A percentile compares a stretch with the other conserved stretches of the same genome.
These are phyloP conservation scores for Pichia sporocuriosa DNA, from an alignment of 805 yeast species.

Conservation along the genomic window DNA sequence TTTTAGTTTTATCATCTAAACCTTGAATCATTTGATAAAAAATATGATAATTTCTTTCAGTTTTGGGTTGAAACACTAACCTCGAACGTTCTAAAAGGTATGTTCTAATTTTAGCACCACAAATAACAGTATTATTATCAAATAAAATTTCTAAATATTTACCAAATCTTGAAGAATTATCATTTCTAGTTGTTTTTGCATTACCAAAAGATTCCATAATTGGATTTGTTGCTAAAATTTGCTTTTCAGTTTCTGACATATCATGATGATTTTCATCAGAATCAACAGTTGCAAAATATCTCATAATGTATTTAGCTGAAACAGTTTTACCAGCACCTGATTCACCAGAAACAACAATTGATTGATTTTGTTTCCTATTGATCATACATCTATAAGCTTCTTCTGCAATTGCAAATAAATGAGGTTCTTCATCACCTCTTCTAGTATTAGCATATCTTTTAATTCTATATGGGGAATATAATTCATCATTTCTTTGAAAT, in stretches of 20 bases:
- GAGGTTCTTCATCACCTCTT: conserved; percentile 95
- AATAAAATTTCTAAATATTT: conserved; percentile 89
- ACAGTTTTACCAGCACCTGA: conserved; percentile 99
- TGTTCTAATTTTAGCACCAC: conserved; percentile 93
- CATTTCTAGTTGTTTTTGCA: conserved; percentile 95
- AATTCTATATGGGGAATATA: conserved; percentile 86
- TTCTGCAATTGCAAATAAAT: conserved; percentile 94
- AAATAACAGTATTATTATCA: conserved; percentile 64
- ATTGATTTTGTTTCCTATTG: conserved; percentile 76
- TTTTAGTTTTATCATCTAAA: conserved; percentile 46
- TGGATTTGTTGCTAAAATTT: conserved; percentile 93
- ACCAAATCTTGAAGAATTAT: conserved; percentile 96
- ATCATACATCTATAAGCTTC: conserved; percentile 96
- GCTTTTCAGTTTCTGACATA: conserved; percentile 88
- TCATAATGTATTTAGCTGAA: conserved; percentile 93
- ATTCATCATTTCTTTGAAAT: conserved; percentile 83
- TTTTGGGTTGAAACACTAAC: conserved; percentile 82
- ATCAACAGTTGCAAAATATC: conserved; percentile 94
- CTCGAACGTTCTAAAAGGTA: conserved; percentile 90
- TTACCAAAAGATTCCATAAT: conserved; percentile 98
- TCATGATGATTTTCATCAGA: conserved; percentile 42
- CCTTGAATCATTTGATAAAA: conserved; percentile 88
- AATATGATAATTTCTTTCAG: conserved; percentile 93
- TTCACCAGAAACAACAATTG: conserved; percentile 95
- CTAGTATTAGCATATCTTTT: conserved; percentile 91